Base-by-base conservation (phyloP, 164 flowering plant species). In the Protea cynaroides region DNA sequence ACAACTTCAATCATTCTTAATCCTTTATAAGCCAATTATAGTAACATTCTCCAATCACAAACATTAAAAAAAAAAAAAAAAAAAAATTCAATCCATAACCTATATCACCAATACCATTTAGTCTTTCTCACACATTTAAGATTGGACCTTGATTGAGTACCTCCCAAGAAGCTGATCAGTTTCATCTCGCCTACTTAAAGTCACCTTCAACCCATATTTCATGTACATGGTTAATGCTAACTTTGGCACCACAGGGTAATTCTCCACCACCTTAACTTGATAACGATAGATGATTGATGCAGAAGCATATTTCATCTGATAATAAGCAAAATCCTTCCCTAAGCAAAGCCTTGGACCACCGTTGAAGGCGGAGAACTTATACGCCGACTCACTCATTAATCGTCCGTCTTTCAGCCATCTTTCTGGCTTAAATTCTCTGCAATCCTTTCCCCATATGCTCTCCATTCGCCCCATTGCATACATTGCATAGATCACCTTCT, bases 271-370 rank as follows among this genome's bases (percentile, higher is more conserved):
- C 78, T 76, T 80, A 6, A 89, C 92, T 2, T 44, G 73, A 72
- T 83, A 89, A 8, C 87, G 82, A 69, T 66, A 78, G 9, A 94
- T 66, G 70, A 94, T 81, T 0, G 95, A 80, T 11, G 96, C 96
- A 0, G 97, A 95, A 0, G 9, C 46, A 40, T 4, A 40, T 40
- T 40, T 40, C 46, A 40, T 40, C 14, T 40, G 46, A 8, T 40
- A 89, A 57, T 86, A 91, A 9, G 97, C 97, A 55, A 94, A 91
- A 53, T 89, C 98, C 64, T 85, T 91, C 50, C 98, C 98, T 24
- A 94, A 57, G 74, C 98, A 94, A 18, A 91, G 86, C n/a, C 98
- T 71, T 1, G 98, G 98, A 0, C 98, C 98, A 2, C 93, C 98
- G 55, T 94, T 94, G 77, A 94, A 94, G 1, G 97, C 96, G 0